Evolutionary conservation across 225 moss, liverwort and hornwort species (phyloP), one percentile per base, ranked within the genome.

Genomic region (Climacium dendroides): DNA sequence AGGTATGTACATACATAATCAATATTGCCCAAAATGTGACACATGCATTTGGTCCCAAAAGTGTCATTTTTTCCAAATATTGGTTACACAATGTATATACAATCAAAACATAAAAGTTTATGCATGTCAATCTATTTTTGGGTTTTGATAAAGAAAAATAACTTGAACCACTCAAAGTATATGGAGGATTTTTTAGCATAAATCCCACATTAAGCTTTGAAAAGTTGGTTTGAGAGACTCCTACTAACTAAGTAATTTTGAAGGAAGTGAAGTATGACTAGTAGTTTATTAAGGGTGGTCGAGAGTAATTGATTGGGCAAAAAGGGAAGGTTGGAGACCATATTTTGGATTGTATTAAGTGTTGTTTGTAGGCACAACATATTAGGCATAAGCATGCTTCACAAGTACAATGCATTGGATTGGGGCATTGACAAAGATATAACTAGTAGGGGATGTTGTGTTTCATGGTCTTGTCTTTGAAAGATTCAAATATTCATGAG

Each of bases 161-260:
- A 67, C 4, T 69, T 24, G 4, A 39, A 39, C 2, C 13, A 69
- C 4, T 69, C 23, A 37, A 67, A 37, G 39, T 39, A 7, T 22
- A 13, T 37, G 2, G 37, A 37, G 7, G 23, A 2, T 67, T n/a
- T 37, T 2, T 37, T 67, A 1, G 4, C 4, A 12, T 22, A 23
- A 37, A 23, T 67, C 11, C 11, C 11, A n/a, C 5, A 2, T 35
- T 19, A 6, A 3, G 6, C 6, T 11, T 5, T 1, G 0, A 37
- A 23, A 67, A 39, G 14, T 1, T 0, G 1, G 1, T 69, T 0
- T 1, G 0, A 39, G 8, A 25, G 15, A 9, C 15, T 25, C 2
- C 8, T 25, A 25, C 7, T n/a, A 37, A 7, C 4, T 24, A 25
- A 41, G 15, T 70, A 8, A 25, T 70, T 70, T 41, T 41, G 41